Base-by-base conservation (phyloP, 192 early-diverging fungal species). In the Coemansia sp. region DNA sequence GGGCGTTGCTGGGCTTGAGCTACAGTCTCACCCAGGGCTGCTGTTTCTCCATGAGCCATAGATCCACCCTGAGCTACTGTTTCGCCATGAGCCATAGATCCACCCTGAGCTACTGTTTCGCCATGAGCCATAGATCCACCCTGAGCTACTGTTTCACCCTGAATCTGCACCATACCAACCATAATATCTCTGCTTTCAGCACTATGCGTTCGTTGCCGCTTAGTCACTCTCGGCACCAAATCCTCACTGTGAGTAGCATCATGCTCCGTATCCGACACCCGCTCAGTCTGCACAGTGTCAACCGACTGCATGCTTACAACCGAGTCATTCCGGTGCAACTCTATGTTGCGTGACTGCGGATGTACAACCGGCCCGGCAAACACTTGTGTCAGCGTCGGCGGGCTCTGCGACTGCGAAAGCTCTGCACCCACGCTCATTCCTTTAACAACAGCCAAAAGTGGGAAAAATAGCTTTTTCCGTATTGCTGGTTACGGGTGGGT, bases 301-400 rank as follows among this genome's bases (percentile, higher is more conserved):
- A 19, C 60, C 21, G 59, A 60, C 47, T 48, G 47, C 47, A 22
- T 48, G 39, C 25, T 27, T 2, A n/a, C 47, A n/a, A 11, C n/a
- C 15, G 29, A 50, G 60, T 7, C 39, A 4, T 25, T 48, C 22
- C 32, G 19, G 14, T 5, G 4, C 17, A 32, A 32, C 17, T 15
- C 4, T 15, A 11, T 48, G 23, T 1, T 21, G 47, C 25, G 23
- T 29, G 45, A 22, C 15, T 48, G 25, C 45, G 58, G 25, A 45
- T 49, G 60, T 12, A 48, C 25, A 15, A 7, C 24, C 17, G 59
- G 15, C 11, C 60, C 60, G 10, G 45, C 27, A 11, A 61, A 51
- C 45, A 61, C 45, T n/a, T 61, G 60, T 10, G 47, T 51, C 15
- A 61, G 48, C 45, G 60, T 32, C 19, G 60, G 60, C 12, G 60